Conservation (phyloP, 495 filamentous ascomycete genomes). For the Alectoria sarmentosa region DNA sequence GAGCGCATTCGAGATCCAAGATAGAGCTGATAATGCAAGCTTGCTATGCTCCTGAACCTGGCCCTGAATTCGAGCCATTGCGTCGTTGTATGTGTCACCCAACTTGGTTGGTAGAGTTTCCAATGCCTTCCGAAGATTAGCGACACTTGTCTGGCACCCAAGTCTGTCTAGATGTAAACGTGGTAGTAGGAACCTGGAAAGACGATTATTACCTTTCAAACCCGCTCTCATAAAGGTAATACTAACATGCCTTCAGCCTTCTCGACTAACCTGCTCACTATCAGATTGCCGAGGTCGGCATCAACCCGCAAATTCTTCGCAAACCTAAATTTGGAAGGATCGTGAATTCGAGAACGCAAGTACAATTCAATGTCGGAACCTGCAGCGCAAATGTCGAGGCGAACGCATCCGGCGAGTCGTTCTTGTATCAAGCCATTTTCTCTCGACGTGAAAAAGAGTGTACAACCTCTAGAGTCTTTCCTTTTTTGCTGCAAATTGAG, state of each 20-base stretch:
- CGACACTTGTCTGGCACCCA: conserved; percentile 30
- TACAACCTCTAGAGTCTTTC: neutral
- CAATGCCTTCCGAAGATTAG: conserved; percentile 29
- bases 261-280: conserved; percentile 25
- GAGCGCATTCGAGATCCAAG: conserved; percentile 21
- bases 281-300: conserved; percentile 23
- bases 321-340: conserved; percentile 32
- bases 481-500: conserved; percentile 28
- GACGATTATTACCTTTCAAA: conserved; percentile 6
- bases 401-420: neutral
- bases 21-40: conserved; percentile 28
- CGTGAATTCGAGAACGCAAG: conserved; percentile 21
- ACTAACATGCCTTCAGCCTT: conserved; percentile 29
- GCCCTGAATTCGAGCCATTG: conserved; percentile 35
- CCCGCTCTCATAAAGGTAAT: conserved; percentile 17
- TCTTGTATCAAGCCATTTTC: conserved; percentile 8
- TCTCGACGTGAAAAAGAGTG: conserved; percentile 20
- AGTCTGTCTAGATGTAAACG: conserved; percentile 36
- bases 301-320: conserved; percentile 24
- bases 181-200: conserved; percentile 37
- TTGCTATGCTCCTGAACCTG: conserved; percentile 28
- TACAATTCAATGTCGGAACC: conserved; percentile 2
- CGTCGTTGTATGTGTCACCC: conserved; percentile 33
- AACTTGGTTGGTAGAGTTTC: conserved; percentile 28
- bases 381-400: neutral